Evolutionary conservation across 345 rosid genomes (phyloP).

Genomic region (Physaria fendleri): DNA sequence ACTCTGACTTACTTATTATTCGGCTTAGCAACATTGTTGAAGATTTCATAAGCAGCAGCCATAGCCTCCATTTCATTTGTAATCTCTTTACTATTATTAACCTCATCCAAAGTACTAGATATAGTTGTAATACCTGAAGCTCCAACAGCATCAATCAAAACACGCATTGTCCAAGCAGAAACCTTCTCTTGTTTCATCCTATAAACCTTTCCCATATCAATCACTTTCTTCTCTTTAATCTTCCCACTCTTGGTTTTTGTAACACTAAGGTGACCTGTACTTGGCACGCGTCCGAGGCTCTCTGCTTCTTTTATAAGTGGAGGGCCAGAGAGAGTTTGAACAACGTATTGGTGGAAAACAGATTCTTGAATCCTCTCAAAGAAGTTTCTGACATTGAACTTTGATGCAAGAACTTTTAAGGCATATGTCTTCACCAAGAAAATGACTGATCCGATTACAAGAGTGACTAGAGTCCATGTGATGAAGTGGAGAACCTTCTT

Average conservation of each 20-base stretch:
- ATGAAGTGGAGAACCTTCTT: slow-evolving; percentile 38
- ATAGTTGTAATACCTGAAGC: slow-evolving; percentile 62
- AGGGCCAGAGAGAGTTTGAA: slow-evolving; percentile 70
- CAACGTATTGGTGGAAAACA: slow-evolving; percentile 69
- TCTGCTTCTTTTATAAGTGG: slow-evolving; percentile 69
- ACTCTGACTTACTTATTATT: slow-evolving; percentile 47
- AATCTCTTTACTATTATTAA: slow-evolving; percentile 40
- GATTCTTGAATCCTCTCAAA: slow-evolving; percentile 93
- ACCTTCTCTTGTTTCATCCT: slow-evolving; percentile 79
- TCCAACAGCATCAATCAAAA: slow-evolving; percentile 64
- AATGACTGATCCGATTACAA: slow-evolving; percentile 56
- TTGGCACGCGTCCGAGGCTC: slow-evolving; percentile 40
- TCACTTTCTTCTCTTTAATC: slow-evolving; percentile 42
- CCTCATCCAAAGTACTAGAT: slow-evolving; percentile 55
- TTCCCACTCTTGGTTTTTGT: slow-evolving; percentile 40
- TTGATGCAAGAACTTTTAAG: slow-evolving; percentile 76
- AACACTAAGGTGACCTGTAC: slow-evolving; percentile 48
- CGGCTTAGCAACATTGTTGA: slow-evolving; percentile 46
- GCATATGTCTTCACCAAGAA: slow-evolving; percentile 65
- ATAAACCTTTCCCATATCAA: slow-evolving; percentile 74
- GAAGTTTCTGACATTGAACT: slow-evolving; percentile 69
- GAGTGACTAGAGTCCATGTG: slow-evolving; percentile 55
- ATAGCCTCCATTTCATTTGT: slow-evolving; percentile 77
- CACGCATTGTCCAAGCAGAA: slow-evolving; percentile 89
- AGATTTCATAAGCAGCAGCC: slow-evolving; percentile 60